Conservation (phyloP, 2,329 filamentous ascomycete genomes). For the Herpotrichia juniperi region DNA sequence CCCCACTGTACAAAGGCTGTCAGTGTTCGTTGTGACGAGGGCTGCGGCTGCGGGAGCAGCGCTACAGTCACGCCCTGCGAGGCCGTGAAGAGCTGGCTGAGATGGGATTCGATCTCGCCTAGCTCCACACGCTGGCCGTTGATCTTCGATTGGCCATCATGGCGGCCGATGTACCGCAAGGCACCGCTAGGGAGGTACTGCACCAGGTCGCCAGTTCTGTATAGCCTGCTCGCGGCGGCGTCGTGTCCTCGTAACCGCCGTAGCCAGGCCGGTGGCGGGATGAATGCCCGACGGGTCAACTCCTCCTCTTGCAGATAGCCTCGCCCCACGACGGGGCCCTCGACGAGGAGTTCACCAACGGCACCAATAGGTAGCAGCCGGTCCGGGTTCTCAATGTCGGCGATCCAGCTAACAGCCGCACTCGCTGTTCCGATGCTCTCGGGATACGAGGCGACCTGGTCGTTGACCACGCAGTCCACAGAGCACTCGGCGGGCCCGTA, state of each 20-base stretch:
- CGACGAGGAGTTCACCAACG: not conserved
- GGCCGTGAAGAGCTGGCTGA: no score
- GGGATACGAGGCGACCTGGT: no score
- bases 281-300: not conserved
- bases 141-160: no score
- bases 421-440: not conserved
- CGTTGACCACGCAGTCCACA: no score
- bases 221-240: not conserved
- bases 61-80: no score
- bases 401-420: not conserved
- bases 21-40: no score
- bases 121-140: no score
- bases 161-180: no score
- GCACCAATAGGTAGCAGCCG: not conserved
- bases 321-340: not conserved
- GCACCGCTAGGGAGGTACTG: not conserved
- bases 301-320: not conserved
- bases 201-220: not conserved
- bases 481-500: conserved; percentile 54
- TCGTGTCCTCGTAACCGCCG: not conserved
- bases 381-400: not conserved
- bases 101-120: no score
- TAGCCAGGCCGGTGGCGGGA: not conserved
- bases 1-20: no score
- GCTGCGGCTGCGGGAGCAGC: no score